Evolutionary conservation across 345 rosid species (phyloP), one percentile per base, ranked within the genome.

Genomic region (Gossypium bickii): DNA sequence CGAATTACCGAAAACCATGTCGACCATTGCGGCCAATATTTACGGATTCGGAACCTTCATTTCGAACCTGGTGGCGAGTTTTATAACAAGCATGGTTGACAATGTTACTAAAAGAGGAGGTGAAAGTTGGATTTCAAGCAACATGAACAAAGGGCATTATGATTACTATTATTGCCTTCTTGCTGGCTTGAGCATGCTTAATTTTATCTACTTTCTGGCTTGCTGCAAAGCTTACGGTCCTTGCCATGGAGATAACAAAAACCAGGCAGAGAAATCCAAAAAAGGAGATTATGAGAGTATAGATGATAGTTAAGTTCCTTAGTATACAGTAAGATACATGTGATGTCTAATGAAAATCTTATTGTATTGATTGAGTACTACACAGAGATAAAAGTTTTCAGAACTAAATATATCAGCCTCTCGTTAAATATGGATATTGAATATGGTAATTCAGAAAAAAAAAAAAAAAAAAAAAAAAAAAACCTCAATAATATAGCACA

Each of bases 101-200:
- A 41, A 71, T 9, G 17, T 76, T 41, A 81, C 80, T 13, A 59
- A 57, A 67, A 57, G 73, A 43, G 78, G 71, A 70, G 86, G 61
- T 12, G 80, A 45, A 58, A 82, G 87, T 38, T 83, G 94, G 97
- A 81, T 90, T 34, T 78, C 84, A 1, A 77, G 71, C 70, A 82
- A 86, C 45, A 74, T 87, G 52, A 75, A 88, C 60, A 76, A 78
- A 61, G 92, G 88, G 12, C 93, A 78, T 68, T 87, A 81, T 68
- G 94, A 87, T 62, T 84, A 83, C 56, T 90, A 84, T 53, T 87
- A 84, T 41, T 86, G 87, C 84, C 58, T 89, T 67, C 74, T 87
- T 44, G 79, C 80, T 0, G 76, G 61, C 9, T 52, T 92, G 78
- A 71, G 81, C 73, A n/a, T 77, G 22, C 65, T 72, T 57, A 90